phyloP scores from a whole-genome alignment of 352 stramenopile species.

The Phytophthora pisi region DNA sequence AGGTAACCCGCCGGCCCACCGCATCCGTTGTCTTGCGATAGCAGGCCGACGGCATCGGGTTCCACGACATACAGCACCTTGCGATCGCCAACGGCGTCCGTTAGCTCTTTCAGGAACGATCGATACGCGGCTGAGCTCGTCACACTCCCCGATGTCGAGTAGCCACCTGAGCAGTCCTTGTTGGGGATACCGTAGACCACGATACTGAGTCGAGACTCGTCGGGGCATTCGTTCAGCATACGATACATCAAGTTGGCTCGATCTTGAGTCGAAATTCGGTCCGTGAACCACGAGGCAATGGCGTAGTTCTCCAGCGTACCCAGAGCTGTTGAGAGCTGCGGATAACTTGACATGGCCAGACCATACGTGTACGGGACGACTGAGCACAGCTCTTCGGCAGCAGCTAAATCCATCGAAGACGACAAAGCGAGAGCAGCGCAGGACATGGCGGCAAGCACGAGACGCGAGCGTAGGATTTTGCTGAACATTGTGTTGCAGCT shows the following conservation, averaged over 20 bases:
- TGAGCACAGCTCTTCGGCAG: conserved; percentile 48
- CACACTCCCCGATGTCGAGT: conserved; percentile 44
- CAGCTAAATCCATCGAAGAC: background rate
- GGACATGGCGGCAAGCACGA: conserved; percentile 10
- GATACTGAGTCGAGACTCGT: conserved; percentile 51
- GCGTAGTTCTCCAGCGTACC: conserved; percentile 53
- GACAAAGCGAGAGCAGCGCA: conserved; percentile 12
- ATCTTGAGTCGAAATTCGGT: conserved; percentile 42
- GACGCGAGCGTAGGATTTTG: conserved; percentile 12
- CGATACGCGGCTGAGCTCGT: conserved; percentile 49
- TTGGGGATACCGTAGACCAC: conserved; percentile 78
- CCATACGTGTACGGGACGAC: conserved; percentile 48
- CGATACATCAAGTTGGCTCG: conserved; percentile 32
- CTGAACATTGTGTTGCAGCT: conserved; percentile 16
- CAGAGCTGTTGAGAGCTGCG: conserved; percentile 51
- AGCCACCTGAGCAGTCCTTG: conserved; percentile 68
- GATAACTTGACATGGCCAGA: conserved; percentile 43
- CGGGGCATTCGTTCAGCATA: conserved; percentile 41
- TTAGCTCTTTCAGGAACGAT: conserved; percentile 50
- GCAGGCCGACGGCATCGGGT: conserved; percentile 61
- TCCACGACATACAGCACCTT: conserved; percentile 75
- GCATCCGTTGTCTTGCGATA: conserved; percentile 39
- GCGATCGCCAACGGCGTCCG: conserved; percentile 45
- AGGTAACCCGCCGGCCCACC: conserved; percentile 54
- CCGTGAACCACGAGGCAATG: conserved; percentile 72